These are phyloP conservation scores for Acanthamoeba healyi DNA, from an alignment of 208 protist species.

Conservation along the genomic window DNA sequence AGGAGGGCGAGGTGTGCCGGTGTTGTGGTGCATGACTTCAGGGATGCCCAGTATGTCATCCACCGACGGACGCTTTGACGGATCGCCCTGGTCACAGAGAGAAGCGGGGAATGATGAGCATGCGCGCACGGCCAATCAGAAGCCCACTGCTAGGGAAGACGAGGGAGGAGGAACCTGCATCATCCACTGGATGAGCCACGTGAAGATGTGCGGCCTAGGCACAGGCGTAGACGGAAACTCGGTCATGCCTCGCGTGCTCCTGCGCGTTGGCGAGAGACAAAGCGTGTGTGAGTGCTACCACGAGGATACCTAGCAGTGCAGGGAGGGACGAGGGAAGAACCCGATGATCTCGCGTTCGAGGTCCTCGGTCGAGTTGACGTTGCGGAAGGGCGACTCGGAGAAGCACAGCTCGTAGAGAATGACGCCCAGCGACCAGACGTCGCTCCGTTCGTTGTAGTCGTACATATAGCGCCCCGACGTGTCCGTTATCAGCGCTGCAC, in stretches of 20 bases:
- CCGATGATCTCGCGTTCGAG: slow-evolving; percentile 44
- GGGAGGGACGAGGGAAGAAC: neutral
- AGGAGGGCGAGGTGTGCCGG: neutral
- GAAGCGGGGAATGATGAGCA: too few relatives aligned
- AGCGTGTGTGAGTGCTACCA: too few relatives aligned
- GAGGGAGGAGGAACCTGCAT: slow-evolving; percentile 25
- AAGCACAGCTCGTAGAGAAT: slow-evolving; percentile 84
- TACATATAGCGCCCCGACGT: neutral
- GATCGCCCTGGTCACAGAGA: slow-evolving; percentile 3
- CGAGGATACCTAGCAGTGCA: too few relatives aligned
- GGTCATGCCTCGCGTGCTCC: neutral
- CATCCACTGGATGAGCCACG: slow-evolving; percentile 48
- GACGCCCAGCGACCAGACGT: slow-evolving; percentile 86
- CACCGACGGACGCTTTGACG: neutral
- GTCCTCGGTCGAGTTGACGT: neutral
- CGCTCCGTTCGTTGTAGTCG: slow-evolving; percentile 75
- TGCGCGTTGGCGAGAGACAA: too few relatives aligned
- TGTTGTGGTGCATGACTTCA: slow-evolving; percentile 20
- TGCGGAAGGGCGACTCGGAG: slow-evolving; percentile 57
- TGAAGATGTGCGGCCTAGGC: neutral
- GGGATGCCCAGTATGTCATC: neutral
- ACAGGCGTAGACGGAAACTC: neutral
- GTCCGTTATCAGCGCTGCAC: slow-evolving; percentile 11
- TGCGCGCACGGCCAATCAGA: too few relatives aligned
- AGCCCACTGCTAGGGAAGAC: neutral